Evolutionary conservation across 1,139 yeast species (phyloP).

Genomic region (Yamadazyma pseudoaaseri): DNA sequence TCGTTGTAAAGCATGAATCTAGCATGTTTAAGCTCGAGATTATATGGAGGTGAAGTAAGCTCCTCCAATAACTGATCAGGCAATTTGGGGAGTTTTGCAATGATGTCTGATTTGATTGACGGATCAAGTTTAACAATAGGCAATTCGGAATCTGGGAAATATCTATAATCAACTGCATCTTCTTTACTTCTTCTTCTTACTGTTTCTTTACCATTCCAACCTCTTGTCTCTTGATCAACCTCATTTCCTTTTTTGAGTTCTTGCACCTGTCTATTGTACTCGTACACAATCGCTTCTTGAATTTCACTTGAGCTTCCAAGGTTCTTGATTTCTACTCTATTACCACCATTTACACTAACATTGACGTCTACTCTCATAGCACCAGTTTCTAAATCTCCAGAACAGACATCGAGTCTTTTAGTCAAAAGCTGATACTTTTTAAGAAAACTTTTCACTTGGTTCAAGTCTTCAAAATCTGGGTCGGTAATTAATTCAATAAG

Average conservation of each 20-base stretch:
- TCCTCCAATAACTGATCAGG: conserved; percentile 61
- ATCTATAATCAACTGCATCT: conserved; percentile 80
- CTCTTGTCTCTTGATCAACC: conserved; percentile 73
- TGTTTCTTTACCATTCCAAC: conserved; percentile 82
- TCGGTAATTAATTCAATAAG: conserved; percentile 87
- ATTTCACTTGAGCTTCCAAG: conserved; percentile 84
- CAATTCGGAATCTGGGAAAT: conserved; percentile 92
- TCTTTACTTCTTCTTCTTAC: conserved; percentile 73
- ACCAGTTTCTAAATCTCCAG: conserved; percentile 92
- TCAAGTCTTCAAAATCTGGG: conserved; percentile 74
- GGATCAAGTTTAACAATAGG: conserved; percentile 54
- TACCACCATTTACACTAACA: conserved; percentile 67
- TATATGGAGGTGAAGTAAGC: conserved; percentile 51
- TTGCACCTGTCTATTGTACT: conserved; percentile 65
- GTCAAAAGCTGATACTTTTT: conserved; percentile 76
- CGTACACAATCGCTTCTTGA: conserved; percentile 71
- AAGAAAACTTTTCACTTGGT: conserved; percentile 75
- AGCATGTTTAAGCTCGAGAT: conserved; percentile 71
- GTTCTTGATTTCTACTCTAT: conserved; percentile 86
- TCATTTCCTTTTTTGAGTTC: conserved; percentile 33
- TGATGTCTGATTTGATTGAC: conserved; percentile 33
- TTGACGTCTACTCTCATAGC: conserved; percentile 96
- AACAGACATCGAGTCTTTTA: conserved; percentile 66
- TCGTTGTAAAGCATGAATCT: conserved; percentile 53
- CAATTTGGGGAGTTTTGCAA: conserved; percentile 48